Evolutionary conservation across 2,329 filamentous ascomycete genomes (phyloP).

Genomic region (Alternaria incomplexa): DNA sequence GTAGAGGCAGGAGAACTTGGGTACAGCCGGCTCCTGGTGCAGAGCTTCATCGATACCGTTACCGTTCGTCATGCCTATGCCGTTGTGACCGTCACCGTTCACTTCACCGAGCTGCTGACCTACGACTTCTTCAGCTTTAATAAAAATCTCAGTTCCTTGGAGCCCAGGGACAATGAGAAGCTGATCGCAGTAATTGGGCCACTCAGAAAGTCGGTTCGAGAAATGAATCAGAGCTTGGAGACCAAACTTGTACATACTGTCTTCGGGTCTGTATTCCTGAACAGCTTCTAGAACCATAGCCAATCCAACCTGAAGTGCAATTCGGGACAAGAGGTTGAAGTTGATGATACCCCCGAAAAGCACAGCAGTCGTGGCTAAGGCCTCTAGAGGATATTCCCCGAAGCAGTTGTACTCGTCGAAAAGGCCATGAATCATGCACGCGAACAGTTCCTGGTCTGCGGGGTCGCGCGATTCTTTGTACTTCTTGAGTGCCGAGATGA

Average conservation of each 20-base stretch:
- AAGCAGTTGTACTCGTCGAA: conserved; percentile 98
- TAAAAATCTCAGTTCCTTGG: conserved; percentile 82
- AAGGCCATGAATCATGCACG: conserved; percentile 97
- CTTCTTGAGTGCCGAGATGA: conserved; percentile 81
- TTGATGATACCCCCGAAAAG: conserved; percentile 97
- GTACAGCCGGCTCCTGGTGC: conserved; percentile 64
- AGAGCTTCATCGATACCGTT: conserved; percentile 66
- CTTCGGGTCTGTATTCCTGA: conserved; percentile 78
- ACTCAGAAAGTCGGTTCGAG: conserved; percentile 81
- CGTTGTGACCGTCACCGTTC: conserved; percentile 53
- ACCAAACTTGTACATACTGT: conserved; percentile 98
- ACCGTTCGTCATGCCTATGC: conserved; percentile 70
- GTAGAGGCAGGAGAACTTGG: conserved; percentile 79
- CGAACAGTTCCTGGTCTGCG: conserved; percentile 90
- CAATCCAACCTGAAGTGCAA: conserved; percentile 91
- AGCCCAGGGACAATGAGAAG: conserved; percentile 82
- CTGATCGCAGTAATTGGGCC: conserved; percentile 92
- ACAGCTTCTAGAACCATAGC: conserved; percentile 98
- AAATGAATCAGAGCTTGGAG: conserved; percentile 93
- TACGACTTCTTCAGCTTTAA: conserved; percentile 81
- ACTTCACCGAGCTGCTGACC: conserved; percentile 69
- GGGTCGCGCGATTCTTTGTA: conserved; percentile 89
- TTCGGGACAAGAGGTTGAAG: conserved; percentile 85
- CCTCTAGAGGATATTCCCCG: conserved; percentile 93
- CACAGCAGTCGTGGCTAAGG: conserved; percentile 91